phyloP scores from a whole-genome alignment of 2,329 filamentous ascomycete genomes.

The Cadophora luteo-olivacea region DNA sequence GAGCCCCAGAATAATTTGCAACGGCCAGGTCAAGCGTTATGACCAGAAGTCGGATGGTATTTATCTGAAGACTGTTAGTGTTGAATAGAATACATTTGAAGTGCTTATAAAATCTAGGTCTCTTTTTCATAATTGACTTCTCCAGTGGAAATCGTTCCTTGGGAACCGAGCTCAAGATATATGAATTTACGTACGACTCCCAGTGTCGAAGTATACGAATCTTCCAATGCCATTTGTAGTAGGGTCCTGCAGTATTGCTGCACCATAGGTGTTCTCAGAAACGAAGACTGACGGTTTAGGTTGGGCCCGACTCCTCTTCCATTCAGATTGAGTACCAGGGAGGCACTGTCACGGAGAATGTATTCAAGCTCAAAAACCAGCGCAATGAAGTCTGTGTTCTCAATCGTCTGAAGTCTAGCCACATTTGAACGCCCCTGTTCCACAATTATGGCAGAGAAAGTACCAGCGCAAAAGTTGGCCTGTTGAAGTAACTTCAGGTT shows the following conservation, averaged over 20 bases:
- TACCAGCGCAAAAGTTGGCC: constrained; percentile 9
- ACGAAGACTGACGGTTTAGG: not conserved
- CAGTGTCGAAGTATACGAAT: not conserved
- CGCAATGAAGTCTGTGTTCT: constrained; percentile 20
- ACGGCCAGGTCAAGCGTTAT: constrained; percentile 16
- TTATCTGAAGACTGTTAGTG: constrained; percentile 1
- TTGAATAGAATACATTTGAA: too few relatives aligned
- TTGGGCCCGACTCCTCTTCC: not conserved
- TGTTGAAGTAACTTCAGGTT: constrained; percentile 19
- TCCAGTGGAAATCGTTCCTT: too few relatives aligned
- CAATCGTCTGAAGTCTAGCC: constrained; percentile 1
- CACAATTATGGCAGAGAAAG: constrained; percentile 7
- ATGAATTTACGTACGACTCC: constrained; percentile 10
- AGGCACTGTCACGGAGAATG: constrained; percentile 20
- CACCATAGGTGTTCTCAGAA: constrained; percentile 18
- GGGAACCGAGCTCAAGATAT: too few relatives aligned
- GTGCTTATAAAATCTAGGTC: too few relatives aligned
- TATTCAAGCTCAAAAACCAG: constrained; percentile 15
- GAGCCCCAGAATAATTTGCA: constrained; percentile 15
- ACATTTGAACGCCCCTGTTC: constrained; percentile 3
- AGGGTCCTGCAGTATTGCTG: constrained; percentile 17
- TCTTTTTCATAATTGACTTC: too few relatives aligned
- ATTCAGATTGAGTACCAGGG: not conserved
- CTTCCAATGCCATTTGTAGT: constrained; percentile 5
- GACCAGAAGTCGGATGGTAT: constrained; percentile 10